These are phyloP conservation scores for Zopfia rhizophila DNA, from an alignment of 2,329 filamentous ascomycete genomes.

Conservation along the genomic window DNA sequence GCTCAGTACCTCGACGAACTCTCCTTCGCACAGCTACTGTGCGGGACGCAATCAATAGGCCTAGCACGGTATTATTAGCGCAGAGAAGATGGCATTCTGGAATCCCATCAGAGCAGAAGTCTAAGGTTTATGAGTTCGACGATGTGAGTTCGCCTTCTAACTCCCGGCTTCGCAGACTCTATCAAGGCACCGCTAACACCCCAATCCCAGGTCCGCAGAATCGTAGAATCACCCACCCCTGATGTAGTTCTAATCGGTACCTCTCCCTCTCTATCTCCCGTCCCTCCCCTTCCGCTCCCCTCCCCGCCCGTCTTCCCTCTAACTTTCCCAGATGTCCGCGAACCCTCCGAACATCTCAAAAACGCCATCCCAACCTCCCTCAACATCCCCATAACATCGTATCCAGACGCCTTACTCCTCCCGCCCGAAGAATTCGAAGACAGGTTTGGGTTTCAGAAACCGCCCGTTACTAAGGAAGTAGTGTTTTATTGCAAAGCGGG, in stretches of 20 bases:
- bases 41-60: too few species aligned
- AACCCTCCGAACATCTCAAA: slow-evolving; percentile 71
- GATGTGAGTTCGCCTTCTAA: slow-evolving; percentile 40
- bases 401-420: slow-evolving; percentile 83
- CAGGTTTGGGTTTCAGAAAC: slow-evolving; percentile 80
- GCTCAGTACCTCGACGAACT: not conserved
- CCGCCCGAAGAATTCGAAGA: slow-evolving; percentile 82
- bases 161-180: slow-evolving; percentile 39
- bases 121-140: slow-evolving; percentile 54
- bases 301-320: not conserved
- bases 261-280: not conserved
- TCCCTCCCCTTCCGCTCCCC: not conserved
- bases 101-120: slow-evolving; percentile 33
- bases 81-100: slow-evolving; percentile 51
- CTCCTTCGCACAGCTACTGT: not conserved
- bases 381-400: slow-evolving; percentile 82
- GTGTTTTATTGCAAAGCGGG: slow-evolving; percentile 96
- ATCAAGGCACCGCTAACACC: not conserved
- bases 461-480: slow-evolving; percentile 64
- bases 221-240: not conserved
- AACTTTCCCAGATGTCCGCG: slow-evolving; percentile 70
- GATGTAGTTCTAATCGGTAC: not conserved
- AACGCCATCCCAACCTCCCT: slow-evolving; percentile 81
- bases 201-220: not conserved
- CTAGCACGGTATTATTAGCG: not conserved